Conservation (phyloP, 2,329 filamentous ascomycete species). For the Fusarium kyushuense region DNA sequence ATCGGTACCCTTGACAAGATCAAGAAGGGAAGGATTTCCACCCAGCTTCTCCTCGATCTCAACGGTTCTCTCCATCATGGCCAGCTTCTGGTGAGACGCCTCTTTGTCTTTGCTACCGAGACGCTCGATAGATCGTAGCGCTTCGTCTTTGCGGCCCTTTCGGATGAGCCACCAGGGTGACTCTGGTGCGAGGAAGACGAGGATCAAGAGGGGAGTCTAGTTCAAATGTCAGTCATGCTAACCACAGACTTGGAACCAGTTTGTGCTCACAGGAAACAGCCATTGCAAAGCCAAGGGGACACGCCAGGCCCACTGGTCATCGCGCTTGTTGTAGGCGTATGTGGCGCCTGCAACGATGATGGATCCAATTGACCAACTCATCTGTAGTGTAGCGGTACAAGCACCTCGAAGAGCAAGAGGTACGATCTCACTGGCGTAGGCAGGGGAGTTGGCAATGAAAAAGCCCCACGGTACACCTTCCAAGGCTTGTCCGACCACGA, state of each 20-base stretch:
- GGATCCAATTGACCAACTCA: conserved; percentile 72
- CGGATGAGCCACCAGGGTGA: conserved; percentile 68
- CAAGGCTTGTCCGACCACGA: conserved; percentile 65
- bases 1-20: conserved; percentile 67
- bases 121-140: conserved; percentile 59
- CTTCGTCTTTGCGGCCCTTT: conserved; percentile 58
- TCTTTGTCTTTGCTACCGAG: conserved; percentile 53
- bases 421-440: conserved; percentile 70
- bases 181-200: conserved; percentile 63
- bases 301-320: conserved; percentile 44
- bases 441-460: conserved; percentile 72
- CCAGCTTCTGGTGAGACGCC: conserved; percentile 55
- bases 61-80: conserved; percentile 68
- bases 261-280: conserved; percentile 60
- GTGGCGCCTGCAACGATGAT: conserved; percentile 71
- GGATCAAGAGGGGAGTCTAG: conserved; percentile 62
- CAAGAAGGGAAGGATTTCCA: conserved; percentile 60
- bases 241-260: fast-evolving
- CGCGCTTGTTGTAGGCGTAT: conserved; percentile 60
- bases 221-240: background rate
- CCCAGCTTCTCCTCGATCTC: conserved; percentile 60
- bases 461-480: conserved; percentile 72
- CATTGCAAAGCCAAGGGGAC: conserved; percentile 68
- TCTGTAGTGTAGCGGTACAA: conserved; percentile 69
- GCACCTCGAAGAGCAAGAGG: conserved; percentile 67